Conservation (phyloP, 257 asterid genomes). For the Jasminum sambac region DNA sequence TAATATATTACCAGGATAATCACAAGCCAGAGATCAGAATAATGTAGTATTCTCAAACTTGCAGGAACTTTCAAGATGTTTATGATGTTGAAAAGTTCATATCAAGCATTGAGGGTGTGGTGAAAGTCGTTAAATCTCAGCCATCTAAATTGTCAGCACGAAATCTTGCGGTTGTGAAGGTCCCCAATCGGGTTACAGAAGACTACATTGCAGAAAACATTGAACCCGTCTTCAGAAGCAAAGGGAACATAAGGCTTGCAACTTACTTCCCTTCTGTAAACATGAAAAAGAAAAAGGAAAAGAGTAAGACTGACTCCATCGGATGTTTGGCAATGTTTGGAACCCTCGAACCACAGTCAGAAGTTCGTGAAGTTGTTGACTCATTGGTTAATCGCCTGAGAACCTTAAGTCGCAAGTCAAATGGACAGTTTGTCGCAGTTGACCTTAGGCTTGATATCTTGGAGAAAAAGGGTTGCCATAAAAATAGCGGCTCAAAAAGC, state of each 20-base stretch:
- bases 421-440: slow-evolving; percentile 83
- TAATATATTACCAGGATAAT: not conserved
- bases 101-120: slow-evolving; percentile 68
- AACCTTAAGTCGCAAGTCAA: slow-evolving; percentile 68
- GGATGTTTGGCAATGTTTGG: slow-evolving; percentile 97
- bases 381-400: slow-evolving; percentile 78
- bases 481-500: slow-evolving; percentile 61
- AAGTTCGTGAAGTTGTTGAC: slow-evolving; percentile 82
- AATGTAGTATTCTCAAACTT: slow-evolving; percentile 17
- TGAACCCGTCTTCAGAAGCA: slow-evolving; percentile 65
- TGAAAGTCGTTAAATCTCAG: slow-evolving; percentile 64
- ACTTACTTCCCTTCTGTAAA: slow-evolving; percentile 88
- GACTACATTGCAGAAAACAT: slow-evolving; percentile 65
- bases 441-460: slow-evolving; percentile 84
- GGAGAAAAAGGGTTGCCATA: slow-evolving; percentile 84
- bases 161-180: slow-evolving; percentile 74
- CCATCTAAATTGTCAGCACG: slow-evolving; percentile 59
- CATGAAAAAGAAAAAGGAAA: slow-evolving; percentile 74
- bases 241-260: slow-evolving; percentile 78
- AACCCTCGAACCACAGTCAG: slow-evolving; percentile 69
- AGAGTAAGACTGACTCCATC: slow-evolving; percentile 52
- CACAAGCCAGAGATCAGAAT: not conserved
- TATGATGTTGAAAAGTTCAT: slow-evolving; percentile 65
- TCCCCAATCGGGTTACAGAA: slow-evolving; percentile 83
- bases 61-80: slow-evolving; percentile 72